Evolutionary conservation across 352 stramenopile species (phyloP).

Genomic region (Peronospora tabacina): DNA sequence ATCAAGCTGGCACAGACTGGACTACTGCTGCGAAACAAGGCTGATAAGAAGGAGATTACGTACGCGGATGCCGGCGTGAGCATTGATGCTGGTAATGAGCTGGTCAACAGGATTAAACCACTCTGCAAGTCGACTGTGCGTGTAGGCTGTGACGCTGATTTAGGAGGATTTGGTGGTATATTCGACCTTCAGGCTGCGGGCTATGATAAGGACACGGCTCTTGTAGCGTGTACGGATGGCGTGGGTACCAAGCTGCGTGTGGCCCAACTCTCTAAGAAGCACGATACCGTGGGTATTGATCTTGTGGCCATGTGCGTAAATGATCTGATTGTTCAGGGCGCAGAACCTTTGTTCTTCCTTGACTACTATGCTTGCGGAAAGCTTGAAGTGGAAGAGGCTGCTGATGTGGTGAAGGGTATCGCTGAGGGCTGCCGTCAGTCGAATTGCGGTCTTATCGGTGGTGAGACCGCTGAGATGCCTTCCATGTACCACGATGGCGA

Average conservation of each 20-base stretch:
- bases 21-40: slow-evolving; percentile 41
- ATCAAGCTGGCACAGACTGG: slow-evolving; percentile 75
- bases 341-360: slow-evolving; percentile 98
- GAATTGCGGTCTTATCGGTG: slow-evolving; percentile 93
- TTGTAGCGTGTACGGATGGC: slow-evolving; percentile 96
- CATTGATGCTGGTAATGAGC: slow-evolving; percentile 94
- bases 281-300: slow-evolving; percentile 96
- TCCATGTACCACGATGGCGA: slow-evolving; percentile 97
- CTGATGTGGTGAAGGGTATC: slow-evolving; percentile 95
- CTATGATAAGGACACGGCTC: slow-evolving; percentile 95
- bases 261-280: slow-evolving; percentile 83
- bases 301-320: slow-evolving; percentile 99
- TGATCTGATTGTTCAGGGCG: slow-evolving; percentile 97
- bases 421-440: slow-evolving; percentile 95
- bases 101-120: slow-evolving; percentile 97
- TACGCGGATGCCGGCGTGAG: slow-evolving; percentile 97
- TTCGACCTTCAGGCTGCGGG: slow-evolving; percentile 96
- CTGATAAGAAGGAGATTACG: slow-evolving; percentile 87
- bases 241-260: slow-evolving; percentile 97
- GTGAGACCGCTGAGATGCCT: slow-evolving; percentile 98
- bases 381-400: slow-evolving; percentile 91
- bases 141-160: slow-evolving; percentile 92
- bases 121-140: slow-evolving; percentile 95
- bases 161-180: slow-evolving; percentile 96
- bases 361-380: slow-evolving; percentile 99